Percentiles rank a stretch among this genome's conserved stretches.
Conservation (phyloP, 2,329 filamentous ascomycete species). For the Neurospora crassa region DNA sequence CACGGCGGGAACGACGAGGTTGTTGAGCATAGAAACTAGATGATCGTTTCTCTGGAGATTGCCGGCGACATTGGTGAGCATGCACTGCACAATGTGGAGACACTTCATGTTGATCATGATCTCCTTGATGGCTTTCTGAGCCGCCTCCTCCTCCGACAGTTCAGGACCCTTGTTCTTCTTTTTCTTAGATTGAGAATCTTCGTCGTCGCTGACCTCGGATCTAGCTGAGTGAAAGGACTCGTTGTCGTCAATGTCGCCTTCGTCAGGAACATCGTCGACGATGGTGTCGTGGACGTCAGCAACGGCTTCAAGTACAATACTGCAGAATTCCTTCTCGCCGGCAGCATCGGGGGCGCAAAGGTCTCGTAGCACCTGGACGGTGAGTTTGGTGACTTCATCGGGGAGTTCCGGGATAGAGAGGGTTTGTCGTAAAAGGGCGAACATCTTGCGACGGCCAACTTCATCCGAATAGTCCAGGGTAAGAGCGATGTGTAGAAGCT, state of each 20-base stretch:
- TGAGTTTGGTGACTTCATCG: conserved; percentile 85
- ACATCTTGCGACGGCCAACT: conserved; percentile 92
- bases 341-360: conserved; percentile 68
- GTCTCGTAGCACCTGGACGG: conserved; percentile 69
- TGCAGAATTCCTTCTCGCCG: conserved; percentile 75
- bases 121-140: conserved; percentile 72
- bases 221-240: conserved; percentile 91
- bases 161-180: conserved; percentile 29
- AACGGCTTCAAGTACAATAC: conserved; percentile 82
- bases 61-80: conserved; percentile 86
- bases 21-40: conserved; percentile 96
- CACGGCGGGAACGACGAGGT: conserved; percentile 88
- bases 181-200: conserved; percentile 43
- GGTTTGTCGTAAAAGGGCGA: conserved; percentile 75
- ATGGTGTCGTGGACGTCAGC: conserved; percentile 96
- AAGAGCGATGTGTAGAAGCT: conserved; percentile 82
- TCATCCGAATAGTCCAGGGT: conserved; percentile 97
- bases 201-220: conserved; percentile 68
- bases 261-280: conserved; percentile 49
- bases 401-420: conserved; percentile 80
- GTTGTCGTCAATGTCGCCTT: conserved; percentile 49
- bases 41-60: conserved; percentile 83
- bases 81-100: conserved; percentile 92
- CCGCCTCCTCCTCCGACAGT: conserved; percentile 54
- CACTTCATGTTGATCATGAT: conserved; percentile 99